Evolutionary conservation across 2,329 filamentous ascomycete genomes (phyloP).

Genomic region (Calonectria leucothoes): DNA sequence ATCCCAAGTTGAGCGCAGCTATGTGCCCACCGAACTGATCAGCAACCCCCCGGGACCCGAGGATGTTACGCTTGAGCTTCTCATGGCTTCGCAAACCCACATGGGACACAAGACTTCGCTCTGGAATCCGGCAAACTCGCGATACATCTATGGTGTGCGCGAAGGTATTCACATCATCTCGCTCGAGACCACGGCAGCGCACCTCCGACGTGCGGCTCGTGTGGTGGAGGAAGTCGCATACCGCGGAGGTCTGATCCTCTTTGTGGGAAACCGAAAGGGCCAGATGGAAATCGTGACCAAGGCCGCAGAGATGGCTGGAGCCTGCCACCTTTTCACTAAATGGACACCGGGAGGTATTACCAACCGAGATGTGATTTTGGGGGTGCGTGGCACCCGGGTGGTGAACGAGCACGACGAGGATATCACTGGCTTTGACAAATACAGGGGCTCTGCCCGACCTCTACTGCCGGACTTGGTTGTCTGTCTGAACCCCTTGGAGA

Average conservation of each 20-base stretch:
- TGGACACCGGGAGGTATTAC: slow-evolving; percentile 95
- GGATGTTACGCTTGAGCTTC: slow-evolving; percentile 89
- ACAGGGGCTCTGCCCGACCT: slow-evolving; percentile 71
- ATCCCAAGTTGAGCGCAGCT: slow-evolving; percentile 63
- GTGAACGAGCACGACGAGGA: slow-evolving; percentile 79
- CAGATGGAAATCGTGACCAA: slow-evolving; percentile 85
- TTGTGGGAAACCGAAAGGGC: slow-evolving; percentile 87
- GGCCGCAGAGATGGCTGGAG: slow-evolving; percentile 81
- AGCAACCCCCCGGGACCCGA: slow-evolving; percentile 78
- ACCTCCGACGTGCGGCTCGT: slow-evolving; percentile 92
- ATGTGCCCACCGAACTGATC: slow-evolving; percentile 75
- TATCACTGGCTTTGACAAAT: slow-evolving; percentile 71
- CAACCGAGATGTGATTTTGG: slow-evolving; percentile 91
- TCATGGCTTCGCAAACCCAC: slow-evolving; percentile 88
- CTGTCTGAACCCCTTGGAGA: slow-evolving; percentile 92
- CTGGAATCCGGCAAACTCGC: slow-evolving; percentile 94
- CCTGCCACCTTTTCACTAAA: slow-evolving; percentile 89
- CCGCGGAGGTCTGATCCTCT: slow-evolving; percentile 86
- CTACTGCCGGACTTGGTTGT: slow-evolving; percentile 91
- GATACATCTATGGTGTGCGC: slow-evolving; percentile 93
- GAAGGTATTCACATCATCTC: slow-evolving; percentile 93
- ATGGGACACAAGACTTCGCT: slow-evolving; percentile 90
- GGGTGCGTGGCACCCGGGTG: slow-evolving; percentile 75
- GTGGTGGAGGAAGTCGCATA: slow-evolving; percentile 89
- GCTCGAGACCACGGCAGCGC: slow-evolving; percentile 87